Conservation (phyloP, 2,329 filamentous ascomycete species). For the Aspergillus sclerotialis region DNA sequence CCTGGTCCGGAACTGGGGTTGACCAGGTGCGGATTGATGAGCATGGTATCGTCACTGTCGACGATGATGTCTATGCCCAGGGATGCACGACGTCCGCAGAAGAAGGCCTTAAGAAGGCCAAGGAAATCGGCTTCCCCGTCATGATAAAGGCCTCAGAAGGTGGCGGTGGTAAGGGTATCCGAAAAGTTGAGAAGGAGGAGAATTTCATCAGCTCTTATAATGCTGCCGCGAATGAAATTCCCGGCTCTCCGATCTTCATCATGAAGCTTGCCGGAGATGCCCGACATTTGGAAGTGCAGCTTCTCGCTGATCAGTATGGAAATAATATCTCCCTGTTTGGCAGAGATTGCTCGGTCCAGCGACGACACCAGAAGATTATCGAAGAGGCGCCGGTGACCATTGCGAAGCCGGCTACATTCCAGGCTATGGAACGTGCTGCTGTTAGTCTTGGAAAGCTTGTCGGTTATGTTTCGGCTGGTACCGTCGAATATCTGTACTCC, state of each 20-base stretch:
- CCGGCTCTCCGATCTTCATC: slow-evolving; percentile 98
- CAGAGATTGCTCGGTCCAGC: slow-evolving; percentile 96
- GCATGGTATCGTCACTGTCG: slow-evolving; percentile 84
- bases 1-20: slow-evolving; percentile 97
- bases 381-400: slow-evolving; percentile 98
- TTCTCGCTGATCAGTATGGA: slow-evolving; percentile 96
- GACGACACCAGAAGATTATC: slow-evolving; percentile 98
- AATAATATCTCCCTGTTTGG: slow-evolving; percentile 99
- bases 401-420: slow-evolving; percentile 81
- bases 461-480: slow-evolving; percentile 97
- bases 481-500: slow-evolving; percentile 98
- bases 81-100: slow-evolving; percentile 86
- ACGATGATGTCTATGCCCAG: slow-evolving; percentile 75
- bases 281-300: slow-evolving; percentile 91
- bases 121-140: slow-evolving; percentile 92
- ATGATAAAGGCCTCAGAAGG: slow-evolving; percentile 99
- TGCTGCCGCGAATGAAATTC: slow-evolving; percentile 93
- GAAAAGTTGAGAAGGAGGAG: slow-evolving; percentile 81
- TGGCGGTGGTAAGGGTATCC: slow-evolving; percentile 98
- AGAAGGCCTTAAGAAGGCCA: slow-evolving; percentile 80
- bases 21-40: slow-evolving; percentile 70
- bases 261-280: slow-evolving; percentile 99
- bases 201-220: slow-evolving; percentile 85
- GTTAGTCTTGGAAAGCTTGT: slow-evolving; percentile 90
- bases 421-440: slow-evolving; percentile 91